Percentiles rank a stretch among this genome's conserved stretches.
Conservation (phyloP, 768 basidiomycete genomes). For the Agaricus subrufescens region DNA sequence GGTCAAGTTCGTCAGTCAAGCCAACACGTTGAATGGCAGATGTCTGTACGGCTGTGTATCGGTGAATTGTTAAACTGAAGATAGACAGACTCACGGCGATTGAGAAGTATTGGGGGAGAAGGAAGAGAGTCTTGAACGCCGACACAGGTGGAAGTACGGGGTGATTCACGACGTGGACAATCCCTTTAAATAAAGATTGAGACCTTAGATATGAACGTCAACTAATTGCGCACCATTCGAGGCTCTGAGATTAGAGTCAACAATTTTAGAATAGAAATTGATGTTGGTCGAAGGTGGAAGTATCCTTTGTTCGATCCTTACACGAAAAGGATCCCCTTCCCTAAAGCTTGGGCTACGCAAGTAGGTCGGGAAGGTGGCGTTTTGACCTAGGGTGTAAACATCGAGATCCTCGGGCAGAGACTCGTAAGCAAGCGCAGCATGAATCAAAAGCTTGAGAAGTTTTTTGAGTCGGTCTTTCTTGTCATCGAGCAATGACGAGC, state of each 20-base stretch:
- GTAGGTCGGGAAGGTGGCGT: slow-evolving; percentile 49
- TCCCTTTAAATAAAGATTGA: slow-evolving; percentile 20
- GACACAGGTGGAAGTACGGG: slow-evolving; percentile 54
- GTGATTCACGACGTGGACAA: slow-evolving; percentile 49
- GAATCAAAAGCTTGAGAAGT: slow-evolving; percentile 50
- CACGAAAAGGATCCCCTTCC: slow-evolving; percentile 39
- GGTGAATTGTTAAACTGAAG: not conserved
- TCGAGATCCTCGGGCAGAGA: slow-evolving; percentile 38
- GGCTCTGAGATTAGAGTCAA: slow-evolving; percentile 36
- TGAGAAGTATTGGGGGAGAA: slow-evolving; percentile 38
- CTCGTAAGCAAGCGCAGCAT: slow-evolving; percentile 53
- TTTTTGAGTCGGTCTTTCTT: slow-evolving; percentile 48
- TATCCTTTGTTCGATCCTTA: slow-evolving; percentile 30
- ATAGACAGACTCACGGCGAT: slow-evolving; percentile 33
- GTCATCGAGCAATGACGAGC: slow-evolving; percentile 27
- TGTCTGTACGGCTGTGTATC: slow-evolving; percentile 30
- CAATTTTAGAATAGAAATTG: slow-evolving; percentile 45
- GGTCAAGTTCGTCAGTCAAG: slow-evolving; percentile 39
- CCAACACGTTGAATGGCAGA: slow-evolving; percentile 51
- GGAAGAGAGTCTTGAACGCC: slow-evolving; percentile 42
- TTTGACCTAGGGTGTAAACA: slow-evolving; percentile 37
- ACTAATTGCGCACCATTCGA: slow-evolving; percentile 40
- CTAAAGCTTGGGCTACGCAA: slow-evolving; percentile 37
- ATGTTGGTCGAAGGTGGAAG: slow-evolving; percentile 32
- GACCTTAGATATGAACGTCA: not conserved